A percentile compares a stretch with the other conserved stretches of the same genome.
Evolutionary conservation across 495 filamentous ascomycete species (phyloP).

Genomic region (Xylaria bambusicola): DNA sequence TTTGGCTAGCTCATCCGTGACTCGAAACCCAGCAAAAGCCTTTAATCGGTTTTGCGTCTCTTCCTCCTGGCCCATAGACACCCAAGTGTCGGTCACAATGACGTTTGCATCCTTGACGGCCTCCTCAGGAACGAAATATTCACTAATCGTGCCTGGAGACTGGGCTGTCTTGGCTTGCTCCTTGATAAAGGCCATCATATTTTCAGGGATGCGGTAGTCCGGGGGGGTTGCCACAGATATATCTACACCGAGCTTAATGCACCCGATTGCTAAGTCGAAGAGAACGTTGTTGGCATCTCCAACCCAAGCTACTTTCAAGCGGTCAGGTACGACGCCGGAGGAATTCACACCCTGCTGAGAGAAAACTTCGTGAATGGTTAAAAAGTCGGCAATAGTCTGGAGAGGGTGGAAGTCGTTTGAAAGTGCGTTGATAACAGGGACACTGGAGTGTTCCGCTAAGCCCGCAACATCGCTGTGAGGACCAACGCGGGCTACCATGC

Average conservation of each 20-base stretch:
- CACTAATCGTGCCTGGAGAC: conserved; percentile 64
- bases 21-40: conserved; percentile 87
- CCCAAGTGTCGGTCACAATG: conserved; percentile 94
- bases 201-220: conserved; percentile 73
- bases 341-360: conserved; percentile 37
- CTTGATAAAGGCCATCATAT: conserved; percentile 70
- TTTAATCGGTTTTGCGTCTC: conserved; percentile 73
- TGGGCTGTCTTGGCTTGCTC: conserved; percentile 57
- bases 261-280: conserved; percentile 85
- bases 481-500: conserved; percentile 86
- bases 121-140: conserved; percentile 81
- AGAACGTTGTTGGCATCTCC: conserved; percentile 97
- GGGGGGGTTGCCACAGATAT: conserved; percentile 82
- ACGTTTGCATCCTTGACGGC: conserved; percentile 88
- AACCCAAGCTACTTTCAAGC: conserved; percentile 90
- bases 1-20: conserved; percentile 78
- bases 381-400: conserved; percentile 88
- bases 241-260: conserved; percentile 81
- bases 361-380: conserved; percentile 83
- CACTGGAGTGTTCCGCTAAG: conserved; percentile 75
- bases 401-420: conserved; percentile 88
- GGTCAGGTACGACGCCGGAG: conserved; percentile 68
- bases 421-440: conserved; percentile 94
- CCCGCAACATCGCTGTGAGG: conserved; percentile 78
- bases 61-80: conserved; percentile 94